Percentiles rank a stretch among this genome's conserved stretches.
Evolutionary conservation across 129 eudicot genomes (phyloP).

Genomic region (Artemisia annua): DNA sequence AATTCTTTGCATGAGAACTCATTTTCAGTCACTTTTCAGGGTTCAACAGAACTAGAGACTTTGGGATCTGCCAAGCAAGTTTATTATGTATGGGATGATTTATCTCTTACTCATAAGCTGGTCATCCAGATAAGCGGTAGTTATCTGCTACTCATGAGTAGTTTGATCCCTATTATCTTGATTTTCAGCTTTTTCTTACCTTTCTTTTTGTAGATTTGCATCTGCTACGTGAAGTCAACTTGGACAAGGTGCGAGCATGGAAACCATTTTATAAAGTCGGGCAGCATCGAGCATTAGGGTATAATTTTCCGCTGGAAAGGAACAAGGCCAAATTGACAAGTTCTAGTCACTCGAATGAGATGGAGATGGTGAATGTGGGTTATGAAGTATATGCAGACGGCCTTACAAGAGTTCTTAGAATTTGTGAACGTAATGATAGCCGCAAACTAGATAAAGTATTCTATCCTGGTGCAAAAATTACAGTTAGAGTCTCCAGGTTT

Average conservation of each 20-base stretch:
- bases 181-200: slow-evolving; percentile 1
- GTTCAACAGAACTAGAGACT: slow-evolving; percentile 67
- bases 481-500: slow-evolving; percentile 62
- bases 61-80: slow-evolving; percentile 59
- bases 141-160: background rate
- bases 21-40: slow-evolving; percentile 46
- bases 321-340: slow-evolving; percentile 37
- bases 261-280: slow-evolving; percentile 71
- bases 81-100: slow-evolving; percentile 95
- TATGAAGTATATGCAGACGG: slow-evolving; percentile 89
- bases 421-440: slow-evolving; percentile 70
- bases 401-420: slow-evolving; percentile 84
- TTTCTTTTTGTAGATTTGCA: slow-evolving; percentile 53
- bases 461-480: slow-evolving; percentile 60
- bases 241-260: slow-evolving; percentile 95
- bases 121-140: slow-evolving; percentile 85
- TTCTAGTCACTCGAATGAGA: slow-evolving; percentile 39
- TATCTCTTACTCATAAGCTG: slow-evolving; percentile 84
- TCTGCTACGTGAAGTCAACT: slow-evolving; percentile 78
- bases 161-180: background rate
- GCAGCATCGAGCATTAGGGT: slow-evolving; percentile 67
- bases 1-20: background rate
- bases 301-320: slow-evolving; percentile 49
- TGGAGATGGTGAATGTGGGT: slow-evolving; percentile 58
- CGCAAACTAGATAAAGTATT: slow-evolving; percentile 47